Conservation (phyloP, 495 filamentous ascomycete species). For the Neurospora sp. region DNA sequence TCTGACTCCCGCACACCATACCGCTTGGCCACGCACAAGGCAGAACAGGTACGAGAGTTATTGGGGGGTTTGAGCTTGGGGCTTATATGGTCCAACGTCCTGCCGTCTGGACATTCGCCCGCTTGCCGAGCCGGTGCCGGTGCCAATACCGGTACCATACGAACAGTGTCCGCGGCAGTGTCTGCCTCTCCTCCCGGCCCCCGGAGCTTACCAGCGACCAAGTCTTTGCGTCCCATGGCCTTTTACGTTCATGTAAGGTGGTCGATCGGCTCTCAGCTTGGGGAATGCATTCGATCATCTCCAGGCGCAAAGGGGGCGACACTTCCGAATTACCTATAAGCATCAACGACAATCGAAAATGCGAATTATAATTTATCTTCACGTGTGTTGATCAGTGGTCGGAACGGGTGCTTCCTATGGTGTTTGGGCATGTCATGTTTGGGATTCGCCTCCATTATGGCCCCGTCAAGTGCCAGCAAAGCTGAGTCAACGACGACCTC, state of each 20-base stretch:
- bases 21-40: neutral
- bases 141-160: too few relatives aligned
- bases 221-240: too few relatives aligned
- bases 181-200: too few relatives aligned
- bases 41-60: neutral
- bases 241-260: too few relatives aligned
- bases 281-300: too few relatives aligned
- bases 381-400: neutral
- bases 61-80: neutral
- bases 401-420: neutral
- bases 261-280: too few relatives aligned
- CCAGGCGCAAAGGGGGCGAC: neutral
- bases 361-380: neutral
- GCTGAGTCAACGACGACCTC: neutral
- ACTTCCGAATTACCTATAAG: neutral
- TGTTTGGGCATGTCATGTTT: neutral
- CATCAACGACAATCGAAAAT: neutral
- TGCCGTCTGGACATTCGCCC: neutral
- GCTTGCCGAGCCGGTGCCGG: too few relatives aligned
- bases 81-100: neutral
- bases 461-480: neutral
- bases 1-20: neutral
- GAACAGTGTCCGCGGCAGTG: too few relatives aligned
- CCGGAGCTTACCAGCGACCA: too few relatives aligned
- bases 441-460: neutral